These are phyloP conservation scores for Colletotrichum coccodes DNA, from an alignment of 2,329 filamentous ascomycete species.

Conservation along the genomic window DNA sequence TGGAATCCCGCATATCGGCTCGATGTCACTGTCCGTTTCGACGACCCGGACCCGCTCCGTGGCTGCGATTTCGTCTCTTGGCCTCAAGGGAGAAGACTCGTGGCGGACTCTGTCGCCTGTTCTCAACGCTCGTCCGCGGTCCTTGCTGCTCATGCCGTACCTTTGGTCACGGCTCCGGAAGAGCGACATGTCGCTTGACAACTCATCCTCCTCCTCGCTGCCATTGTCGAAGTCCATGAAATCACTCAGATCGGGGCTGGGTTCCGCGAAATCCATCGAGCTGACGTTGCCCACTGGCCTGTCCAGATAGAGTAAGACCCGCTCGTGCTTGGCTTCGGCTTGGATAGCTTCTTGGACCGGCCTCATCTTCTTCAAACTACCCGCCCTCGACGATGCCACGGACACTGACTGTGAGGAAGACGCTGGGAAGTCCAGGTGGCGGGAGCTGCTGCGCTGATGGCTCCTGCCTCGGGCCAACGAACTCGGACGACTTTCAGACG, in stretches of 20 bases:
- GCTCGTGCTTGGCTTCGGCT: constrained; percentile 39
- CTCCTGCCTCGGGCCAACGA: neutral
- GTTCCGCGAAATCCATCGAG: constrained; percentile 42
- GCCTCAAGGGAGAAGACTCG: constrained; percentile 21
- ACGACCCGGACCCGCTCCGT: constrained; percentile 10
- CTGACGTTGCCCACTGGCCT: constrained; percentile 38
- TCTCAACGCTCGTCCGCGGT: constrained; percentile 11
- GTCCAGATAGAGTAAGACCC: constrained; percentile 45
- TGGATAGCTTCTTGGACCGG: neutral
- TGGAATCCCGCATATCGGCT: constrained; percentile 41
- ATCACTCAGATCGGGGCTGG: constrained; percentile 50
- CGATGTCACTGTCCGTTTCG: constrained; percentile 36
- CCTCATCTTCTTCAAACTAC: constrained; percentile 7
- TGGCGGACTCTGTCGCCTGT: constrained; percentile 17
- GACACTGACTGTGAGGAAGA: neutral
- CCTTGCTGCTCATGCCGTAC: neutral
- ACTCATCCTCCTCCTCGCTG: constrained; percentile 36
- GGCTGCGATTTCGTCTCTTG: neutral
- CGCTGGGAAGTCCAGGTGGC: neutral
- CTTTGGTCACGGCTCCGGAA: neutral
- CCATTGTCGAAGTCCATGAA: constrained; percentile 46
- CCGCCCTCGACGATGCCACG: constrained; percentile 1
- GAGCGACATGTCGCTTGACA: constrained; percentile 17
- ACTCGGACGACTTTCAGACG: neutral
- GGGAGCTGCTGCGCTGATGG: constrained; percentile 3